Evolutionary conservation across 805 yeast genomes (phyloP), one percentile per base, ranked within the genome.

Genomic region (Hanseniaspora singularis): DNA sequence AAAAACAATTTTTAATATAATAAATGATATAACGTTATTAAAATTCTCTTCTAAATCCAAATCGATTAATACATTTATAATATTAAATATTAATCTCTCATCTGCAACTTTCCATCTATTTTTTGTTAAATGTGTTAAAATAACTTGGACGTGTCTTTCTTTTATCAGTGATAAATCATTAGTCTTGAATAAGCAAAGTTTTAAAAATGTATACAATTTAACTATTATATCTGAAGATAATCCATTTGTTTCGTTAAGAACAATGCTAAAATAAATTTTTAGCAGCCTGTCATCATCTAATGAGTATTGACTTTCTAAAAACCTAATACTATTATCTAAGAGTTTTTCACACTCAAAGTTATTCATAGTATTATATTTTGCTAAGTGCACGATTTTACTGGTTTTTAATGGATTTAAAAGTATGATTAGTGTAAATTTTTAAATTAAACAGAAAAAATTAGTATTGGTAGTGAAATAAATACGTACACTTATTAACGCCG

Each of bases 1-100:
- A 20, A 42, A 42, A 1, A 42, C 36, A 22, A 42, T 20, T 28
- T 42, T 42, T 4, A 42, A 18, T 20, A 42, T 30, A 6, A 42
- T 42, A 8, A 42, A 19, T 5, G 46, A 42, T 3, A 42, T 19
- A 3, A 36, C 10, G 6, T 42, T 38, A 10, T 34, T 26, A 24
- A 20, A 42, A 11, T 18, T 20, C 8, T 16, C 23, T 7, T 27
- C 36, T 15, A n/a, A 23, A 16, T 22, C 9, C 12, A 16, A 34
- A 7, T 34, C 24, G 3, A 42, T 15, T 11, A 36, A 2, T 7
- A 42, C 14, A 2, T 28, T 18, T 15, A 42, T 4, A 20, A 36
- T 18, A 9, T 42, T 23, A 22, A 42, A 42, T 12, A 42, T 19
- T 9, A 42, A n/a, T 3, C 3, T n/a, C 10, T 42, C 46, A 28